phyloP scores from a whole-genome alignment of 192 early-diverging fungal genomes.

The Helicostylum pulchrum region DNA sequence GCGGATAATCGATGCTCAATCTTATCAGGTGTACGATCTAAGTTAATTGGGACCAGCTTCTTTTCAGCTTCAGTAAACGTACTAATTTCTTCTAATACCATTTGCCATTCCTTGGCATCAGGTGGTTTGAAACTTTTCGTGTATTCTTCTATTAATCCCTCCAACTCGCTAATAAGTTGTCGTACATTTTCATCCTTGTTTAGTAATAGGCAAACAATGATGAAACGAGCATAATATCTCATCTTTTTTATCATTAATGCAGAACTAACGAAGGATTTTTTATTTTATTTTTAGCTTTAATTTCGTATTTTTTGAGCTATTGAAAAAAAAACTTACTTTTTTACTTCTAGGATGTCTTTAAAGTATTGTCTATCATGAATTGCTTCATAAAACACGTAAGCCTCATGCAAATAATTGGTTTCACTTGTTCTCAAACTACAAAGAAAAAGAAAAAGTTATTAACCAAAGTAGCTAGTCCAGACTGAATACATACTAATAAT shows the following conservation, averaged over 20 bases:
- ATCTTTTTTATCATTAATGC: constrained; percentile 96
- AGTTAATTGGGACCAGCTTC: constrained; percentile 64
- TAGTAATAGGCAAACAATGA: constrained; percentile 87
- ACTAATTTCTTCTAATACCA: constrained; percentile 72
- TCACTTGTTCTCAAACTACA: constrained; percentile 85
- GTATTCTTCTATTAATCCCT: constrained; percentile 84
- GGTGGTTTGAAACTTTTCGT: constrained; percentile 78
- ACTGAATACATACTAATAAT: constrained; percentile 58
- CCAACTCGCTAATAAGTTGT: constrained; percentile 81
- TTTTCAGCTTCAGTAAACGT: constrained; percentile 87
- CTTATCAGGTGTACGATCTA: constrained; percentile 45
- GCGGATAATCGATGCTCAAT: constrained; percentile 53
- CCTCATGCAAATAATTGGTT: constrained; percentile 93
- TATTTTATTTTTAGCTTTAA: not conserved
- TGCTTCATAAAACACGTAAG: constrained; percentile 94
- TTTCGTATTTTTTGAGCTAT: not conserved
- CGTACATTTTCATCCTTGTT: constrained; percentile 80
- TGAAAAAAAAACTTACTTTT: constrained; percentile 58
- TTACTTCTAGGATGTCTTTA: constrained; percentile 87
- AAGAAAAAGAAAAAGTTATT: constrained; percentile 13
- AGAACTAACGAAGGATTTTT: constrained; percentile 53
- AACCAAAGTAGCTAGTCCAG: not conserved
- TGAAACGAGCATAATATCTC: constrained; percentile 96
- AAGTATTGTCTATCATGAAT: constrained; percentile 94
- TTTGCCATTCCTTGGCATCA: constrained; percentile 89